Base-by-base conservation (phyloP, 495 filamentous ascomycete genomes). In the Xylaria telfairii region DNA sequence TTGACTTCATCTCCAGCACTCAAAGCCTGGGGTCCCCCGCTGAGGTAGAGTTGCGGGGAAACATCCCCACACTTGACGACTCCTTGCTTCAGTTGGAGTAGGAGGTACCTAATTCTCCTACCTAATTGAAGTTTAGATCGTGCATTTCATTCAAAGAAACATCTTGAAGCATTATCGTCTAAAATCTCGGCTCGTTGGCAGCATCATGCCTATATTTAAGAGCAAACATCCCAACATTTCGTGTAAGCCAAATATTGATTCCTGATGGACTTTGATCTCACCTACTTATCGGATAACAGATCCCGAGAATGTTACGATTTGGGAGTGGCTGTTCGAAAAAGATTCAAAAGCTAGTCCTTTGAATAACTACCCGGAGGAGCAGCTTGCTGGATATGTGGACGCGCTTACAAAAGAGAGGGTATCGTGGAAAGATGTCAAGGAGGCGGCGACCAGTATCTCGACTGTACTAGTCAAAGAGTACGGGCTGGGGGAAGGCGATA, bases 321-420 rank as follows among this genome's bases (percentile, higher is more conserved):
- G 88, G 88, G 81, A 87, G 71, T 90, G 86, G 83, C 82, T 89
- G 37, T 89, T 91, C 76, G 84, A 87, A 71, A 34, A 49, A n/a
- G 34, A 26, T 4, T 87, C 86, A 21, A 66, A 76, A 3, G 81
- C 81, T 67, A 87, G 83, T 10, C 83, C 82, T 2, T 69, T 90
- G 8, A 64, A 70, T 8, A 75, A 74, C 1, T 76, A 76, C 49
- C 71, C 76, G 0, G 49, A 79, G 7, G 73, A 81, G n/a, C 56
- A 78, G 17, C 75, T 88, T 4, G 83, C 79, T 6, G 84, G 88
- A 47, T 90, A 84, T 76, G 81, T 83, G 9, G 87, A 90, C 75
- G 87, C 83, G 7, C 70, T 81, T 13, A 91, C 87, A 0, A 84
- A 85, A 59, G 86, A 87, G 67, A 80, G 82, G n/a, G 78, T 91